Evolutionary conservation across 257 asterid species (phyloP).

Genomic region (Jasminum sambac): DNA sequence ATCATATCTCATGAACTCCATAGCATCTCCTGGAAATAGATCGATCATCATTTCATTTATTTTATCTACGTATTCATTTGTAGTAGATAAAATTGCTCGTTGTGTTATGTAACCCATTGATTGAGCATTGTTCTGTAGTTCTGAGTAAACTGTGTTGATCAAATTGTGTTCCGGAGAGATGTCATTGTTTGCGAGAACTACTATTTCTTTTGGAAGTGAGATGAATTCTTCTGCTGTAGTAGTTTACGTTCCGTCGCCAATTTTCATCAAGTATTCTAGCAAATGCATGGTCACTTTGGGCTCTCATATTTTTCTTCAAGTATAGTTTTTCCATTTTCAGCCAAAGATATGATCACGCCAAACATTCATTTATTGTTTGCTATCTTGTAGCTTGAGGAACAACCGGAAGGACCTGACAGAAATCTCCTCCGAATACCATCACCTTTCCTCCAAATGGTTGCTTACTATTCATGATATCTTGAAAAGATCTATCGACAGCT

Average conservation of each 20-base stretch:
- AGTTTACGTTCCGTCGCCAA: not conserved
- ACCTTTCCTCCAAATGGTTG: conserved; percentile 14
- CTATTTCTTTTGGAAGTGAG: conserved; percentile 3
- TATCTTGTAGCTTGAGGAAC: not conserved
- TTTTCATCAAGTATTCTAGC: not conserved
- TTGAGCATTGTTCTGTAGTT: not conserved
- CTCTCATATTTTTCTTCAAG: not conserved
- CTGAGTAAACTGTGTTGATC: not conserved
- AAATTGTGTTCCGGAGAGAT: not conserved
- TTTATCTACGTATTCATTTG: conserved; percentile 10
- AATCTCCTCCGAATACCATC: conserved; percentile 7
- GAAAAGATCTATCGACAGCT: not conserved
- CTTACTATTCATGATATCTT: not conserved
- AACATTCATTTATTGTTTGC: not conserved
- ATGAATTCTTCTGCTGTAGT: not conserved
- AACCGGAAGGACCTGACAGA: conserved; percentile 1
- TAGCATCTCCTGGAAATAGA: not conserved
- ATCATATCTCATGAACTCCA: not conserved
- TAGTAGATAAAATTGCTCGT: not conserved
- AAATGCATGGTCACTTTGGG: not conserved
- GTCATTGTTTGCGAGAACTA: not conserved
- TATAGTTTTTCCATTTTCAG: not conserved
- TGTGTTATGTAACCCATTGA: not conserved
- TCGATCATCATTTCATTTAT: not conserved
- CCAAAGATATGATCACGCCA: not conserved